Evolutionary conservation across 1,284 basidiomycete genomes (phyloP).

Genomic region (Papiliotrema laurentii): DNA sequence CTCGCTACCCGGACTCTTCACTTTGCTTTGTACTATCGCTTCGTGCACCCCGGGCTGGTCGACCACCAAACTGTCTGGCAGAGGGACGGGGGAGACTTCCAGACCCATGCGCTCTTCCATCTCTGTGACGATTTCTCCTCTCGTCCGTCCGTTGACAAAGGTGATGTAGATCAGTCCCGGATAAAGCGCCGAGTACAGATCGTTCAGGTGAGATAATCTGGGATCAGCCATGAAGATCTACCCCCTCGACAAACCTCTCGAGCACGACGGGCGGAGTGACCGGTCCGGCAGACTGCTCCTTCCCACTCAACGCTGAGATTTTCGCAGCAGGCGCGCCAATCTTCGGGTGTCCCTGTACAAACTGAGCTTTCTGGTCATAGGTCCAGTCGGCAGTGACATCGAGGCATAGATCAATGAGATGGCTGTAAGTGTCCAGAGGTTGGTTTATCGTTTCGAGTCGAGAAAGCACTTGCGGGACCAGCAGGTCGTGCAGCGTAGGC

Average conservation of each 20-base stretch:
- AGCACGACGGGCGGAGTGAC: constrained; percentile 36
- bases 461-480: constrained; percentile 26
- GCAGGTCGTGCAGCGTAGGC: constrained; percentile 14
- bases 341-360: constrained; percentile 77
- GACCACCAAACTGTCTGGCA: constrained; percentile 21
- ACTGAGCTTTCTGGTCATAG: constrained; percentile 57
- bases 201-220: constrained; percentile 60
- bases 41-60: constrained; percentile 50
- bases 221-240: not conserved
- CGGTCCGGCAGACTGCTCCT: constrained; percentile 60
- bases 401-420: constrained; percentile 61
- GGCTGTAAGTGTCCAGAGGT: constrained; percentile 51
- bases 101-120: constrained; percentile 63
- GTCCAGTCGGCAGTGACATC: constrained; percentile 58
- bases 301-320: constrained; percentile 61
- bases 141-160: constrained; percentile 78
- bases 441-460: constrained; percentile 15
- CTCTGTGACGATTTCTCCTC: constrained; percentile 67
- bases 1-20: constrained; percentile 19
- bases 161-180: constrained; percentile 79
- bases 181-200: constrained; percentile 67
- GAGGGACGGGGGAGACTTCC: constrained; percentile 20
- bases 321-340: constrained; percentile 76
- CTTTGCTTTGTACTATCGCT: constrained; percentile 29
- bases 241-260: constrained; percentile 25